These are phyloP conservation scores for Kazachstania bromeliacearum DNA, from an alignment of 805 yeast species.

Conservation along the genomic window DNA sequence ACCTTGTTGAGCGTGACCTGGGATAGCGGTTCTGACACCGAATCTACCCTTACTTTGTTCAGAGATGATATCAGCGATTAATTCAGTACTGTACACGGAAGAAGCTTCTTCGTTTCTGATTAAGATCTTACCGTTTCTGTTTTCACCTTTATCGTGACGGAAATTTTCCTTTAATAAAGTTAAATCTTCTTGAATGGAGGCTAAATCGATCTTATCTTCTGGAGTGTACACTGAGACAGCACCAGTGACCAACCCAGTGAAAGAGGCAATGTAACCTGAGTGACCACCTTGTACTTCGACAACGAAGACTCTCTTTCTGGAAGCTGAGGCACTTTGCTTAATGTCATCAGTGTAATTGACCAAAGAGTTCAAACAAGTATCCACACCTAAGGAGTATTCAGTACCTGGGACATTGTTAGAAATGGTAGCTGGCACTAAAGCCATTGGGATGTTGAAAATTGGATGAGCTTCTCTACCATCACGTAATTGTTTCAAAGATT, in stretches of 20 bases:
- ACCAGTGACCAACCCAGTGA: slow-evolving; percentile 76
- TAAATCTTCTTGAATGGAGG: slow-evolving; percentile 68
- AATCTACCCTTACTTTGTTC: slow-evolving; percentile 69
- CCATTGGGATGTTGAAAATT: slow-evolving; percentile 88
- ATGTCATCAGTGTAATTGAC: slow-evolving; percentile 91
- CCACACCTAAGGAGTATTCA: slow-evolving; percentile 89
- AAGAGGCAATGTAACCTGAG: slow-evolving; percentile 87
- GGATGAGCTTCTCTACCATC: slow-evolving; percentile 74
- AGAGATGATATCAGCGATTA: slow-evolving; percentile 74
- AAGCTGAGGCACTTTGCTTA: slow-evolving; percentile 89
- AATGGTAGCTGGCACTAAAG: slow-evolving; percentile 87
- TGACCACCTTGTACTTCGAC: slow-evolving; percentile 98
- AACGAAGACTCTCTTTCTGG: slow-evolving; percentile 89
- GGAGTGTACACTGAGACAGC: slow-evolving; percentile 89
- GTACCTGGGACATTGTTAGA: slow-evolving; percentile 99
- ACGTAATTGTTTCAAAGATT: slow-evolving; percentile 71
- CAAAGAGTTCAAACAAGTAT: slow-evolving; percentile 87
- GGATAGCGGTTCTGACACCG: slow-evolving; percentile 90
- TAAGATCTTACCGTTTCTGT: slow-evolving; percentile 76
- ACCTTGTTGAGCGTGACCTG: slow-evolving; percentile 98
- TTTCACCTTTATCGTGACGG: slow-evolving; percentile 64
- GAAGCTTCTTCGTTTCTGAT: slow-evolving; percentile 81
- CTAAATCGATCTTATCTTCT: slow-evolving; percentile 64
- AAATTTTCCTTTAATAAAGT: slow-evolving; percentile 58
- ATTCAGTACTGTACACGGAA: slow-evolving; percentile 67